These are phyloP conservation scores for Amyloporia xantha DNA, from an alignment of 768 basidiomycete genomes.

Conservation along the genomic window DNA sequence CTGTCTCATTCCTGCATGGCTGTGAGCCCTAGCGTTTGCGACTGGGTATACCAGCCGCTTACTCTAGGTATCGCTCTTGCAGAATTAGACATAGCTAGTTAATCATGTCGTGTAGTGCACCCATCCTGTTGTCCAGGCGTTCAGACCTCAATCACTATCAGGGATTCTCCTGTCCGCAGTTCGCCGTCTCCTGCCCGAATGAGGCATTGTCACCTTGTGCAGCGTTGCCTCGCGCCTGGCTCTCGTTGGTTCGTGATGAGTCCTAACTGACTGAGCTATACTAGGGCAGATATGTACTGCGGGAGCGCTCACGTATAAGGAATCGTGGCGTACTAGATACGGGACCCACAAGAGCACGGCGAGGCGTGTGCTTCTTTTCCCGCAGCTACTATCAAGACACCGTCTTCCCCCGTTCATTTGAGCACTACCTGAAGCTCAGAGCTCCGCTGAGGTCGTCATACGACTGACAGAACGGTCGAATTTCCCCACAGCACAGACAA, in stretches of 20 bases:
- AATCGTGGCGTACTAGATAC: background rate
- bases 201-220: no score
- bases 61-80: background rate
- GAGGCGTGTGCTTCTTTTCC: background rate
- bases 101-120: background rate
- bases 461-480: no score
- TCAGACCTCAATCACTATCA: background rate
- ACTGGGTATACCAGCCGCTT: background rate
- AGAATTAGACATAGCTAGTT: slow-evolving; percentile 3
- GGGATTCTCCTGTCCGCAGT: background rate
- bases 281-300: background rate
- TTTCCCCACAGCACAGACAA: no score
- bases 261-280: background rate
- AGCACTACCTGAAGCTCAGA: background rate
- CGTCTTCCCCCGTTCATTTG: no score
- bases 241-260: background rate
- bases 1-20: slow-evolving; percentile 1
- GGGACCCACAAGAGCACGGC: background rate
- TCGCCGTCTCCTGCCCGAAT: no score
- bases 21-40: background rate
- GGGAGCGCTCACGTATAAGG: background rate
- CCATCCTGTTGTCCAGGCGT: background rate
- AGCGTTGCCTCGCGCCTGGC: no score
- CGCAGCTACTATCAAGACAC: no score
- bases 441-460: no score